Base-by-base conservation (phyloP, 768 basidiomycete genomes). In the Cystofilobasidium bisporidii region DNA sequence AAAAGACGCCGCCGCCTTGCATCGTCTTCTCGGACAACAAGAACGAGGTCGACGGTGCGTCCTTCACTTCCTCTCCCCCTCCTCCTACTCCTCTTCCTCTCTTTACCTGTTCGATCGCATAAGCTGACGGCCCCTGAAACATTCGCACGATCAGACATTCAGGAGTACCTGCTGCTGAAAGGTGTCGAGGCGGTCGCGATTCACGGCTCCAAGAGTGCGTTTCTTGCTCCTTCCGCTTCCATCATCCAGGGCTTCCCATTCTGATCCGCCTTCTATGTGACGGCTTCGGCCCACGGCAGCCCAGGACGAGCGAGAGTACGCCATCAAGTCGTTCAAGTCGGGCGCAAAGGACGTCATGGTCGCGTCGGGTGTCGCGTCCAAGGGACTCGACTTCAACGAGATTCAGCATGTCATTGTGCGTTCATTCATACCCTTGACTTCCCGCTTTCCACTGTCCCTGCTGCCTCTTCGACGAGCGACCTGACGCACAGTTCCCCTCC, bases 301-400 rank as follows among this genome's bases (percentile, higher is more conserved):
- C 1, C 96, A 97, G 78, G 96, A 99, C 79, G 96, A 98, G 78
- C 89, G 96, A 9, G 94, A 98, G 77, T 99, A 97, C 74, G 96
- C 96, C 58, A 98, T 99, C 79, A 91, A 89, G 75, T 87, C 96
- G 0, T 99, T 99, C 81, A 98, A 98, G 76, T 85, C 87, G 1
- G 96, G 96, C 32, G 89, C 86, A 48, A 99, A 99, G 75, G 96
- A 99, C 77, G 94, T 98, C 58, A 98, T 98, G 96, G 96, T 99
- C 36, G 96, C 96, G 3, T 97, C 93, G 3, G 87, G 93, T 36
- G 91, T 99, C 32, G 96, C 94, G 0, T 96, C 91, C 45, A 98
- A 99, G 77, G 96, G 96, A 33, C 84, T 99, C 69, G 96, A 99
- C 78, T 99, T 99, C 79, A 92, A 88, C 77, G 96, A 98, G 74